Conservation (phyloP, 345 rosid species). For the Corchorus capsularis region DNA sequence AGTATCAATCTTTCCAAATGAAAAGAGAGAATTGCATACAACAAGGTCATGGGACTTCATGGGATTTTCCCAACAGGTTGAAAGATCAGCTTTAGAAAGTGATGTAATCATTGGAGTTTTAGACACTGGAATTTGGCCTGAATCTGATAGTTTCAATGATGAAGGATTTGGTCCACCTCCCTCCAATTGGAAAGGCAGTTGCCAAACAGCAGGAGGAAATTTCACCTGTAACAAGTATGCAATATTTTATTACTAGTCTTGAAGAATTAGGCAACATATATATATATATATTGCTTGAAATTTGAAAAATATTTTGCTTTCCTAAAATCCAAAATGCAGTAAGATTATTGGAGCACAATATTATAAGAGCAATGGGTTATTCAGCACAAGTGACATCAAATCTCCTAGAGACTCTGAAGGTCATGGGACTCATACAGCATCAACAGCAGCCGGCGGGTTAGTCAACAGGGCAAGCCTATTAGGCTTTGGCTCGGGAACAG, state of each 20-base stretch:
- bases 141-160: constrained; percentile 46
- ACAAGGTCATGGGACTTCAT: constrained; percentile 65
- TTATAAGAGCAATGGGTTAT: neutral
- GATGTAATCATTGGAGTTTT: constrained; percentile 49
- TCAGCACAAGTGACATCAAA: constrained; percentile 4
- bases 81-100: constrained; percentile 40
- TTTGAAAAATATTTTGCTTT: neutral
- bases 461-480: constrained; percentile 22
- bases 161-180: constrained; percentile 20
- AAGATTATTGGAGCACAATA: constrained; percentile 34
- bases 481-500: constrained; percentile 28
- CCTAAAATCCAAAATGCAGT: constrained; percentile 20
- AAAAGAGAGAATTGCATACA: constrained; percentile 46
- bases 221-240: constrained; percentile 17
- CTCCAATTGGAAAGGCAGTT: neutral
- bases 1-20: constrained; percentile 57
- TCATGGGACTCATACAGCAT: constrained; percentile 50
- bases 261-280: neutral
- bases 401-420: constrained; percentile 31
- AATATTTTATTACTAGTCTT: neutral
- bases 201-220: neutral
- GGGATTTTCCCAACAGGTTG: constrained; percentile 42
- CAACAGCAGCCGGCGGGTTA: constrained; percentile 38
- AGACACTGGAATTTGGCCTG: constrained; percentile 61
- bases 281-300: neutral